These are phyloP conservation scores for Penicillium sp. DNA, from an alignment of 2,329 filamentous ascomycete species.

Conservation along the genomic window DNA sequence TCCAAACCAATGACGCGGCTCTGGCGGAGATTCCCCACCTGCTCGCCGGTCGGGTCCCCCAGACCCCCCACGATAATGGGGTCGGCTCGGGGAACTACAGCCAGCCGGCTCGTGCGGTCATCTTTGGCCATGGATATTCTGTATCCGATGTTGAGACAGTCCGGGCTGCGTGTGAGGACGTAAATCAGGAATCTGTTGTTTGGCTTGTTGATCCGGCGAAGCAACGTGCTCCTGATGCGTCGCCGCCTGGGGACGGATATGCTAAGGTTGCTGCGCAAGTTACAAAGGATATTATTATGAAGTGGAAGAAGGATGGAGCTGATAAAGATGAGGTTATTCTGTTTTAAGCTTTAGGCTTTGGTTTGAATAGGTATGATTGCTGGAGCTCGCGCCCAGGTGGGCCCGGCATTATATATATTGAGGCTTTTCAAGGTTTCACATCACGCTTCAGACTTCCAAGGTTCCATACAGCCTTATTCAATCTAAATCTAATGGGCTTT, in stretches of 20 bases:
- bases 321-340: conserved; percentile 14
- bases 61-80: conserved; percentile 16
- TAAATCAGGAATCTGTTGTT: conserved; percentile 7
- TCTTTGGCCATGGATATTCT: conserved; percentile 29
- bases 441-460: too few species aligned
- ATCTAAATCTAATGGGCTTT: too few species aligned
- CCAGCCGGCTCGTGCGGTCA: conserved; percentile 22
- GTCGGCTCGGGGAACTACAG: conserved; percentile 29
- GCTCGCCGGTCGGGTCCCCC: conserved; percentile 23
- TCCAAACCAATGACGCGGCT: conserved; percentile 15
- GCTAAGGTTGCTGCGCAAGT: conserved; percentile 15
- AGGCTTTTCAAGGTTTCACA: too few species aligned
- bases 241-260: conserved; percentile 16
- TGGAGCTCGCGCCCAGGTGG: not conserved
- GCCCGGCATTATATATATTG: too few species aligned
- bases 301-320: conserved; percentile 20
- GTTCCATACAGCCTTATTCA: too few species aligned
- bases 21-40: conserved; percentile 24
- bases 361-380: not conserved
- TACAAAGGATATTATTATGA: conserved; percentile 14
- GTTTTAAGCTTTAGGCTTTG: conserved; percentile 6
- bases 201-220: conserved; percentile 16
- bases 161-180: conserved; percentile 1
- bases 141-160: conserved; percentile 16
- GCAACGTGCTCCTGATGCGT: conserved; percentile 3